A percentile compares a stretch with the other conserved stretches of the same genome.
Conservation (phyloP, 176 grass and related monocot species). For the Musa acuminata region DNA sequence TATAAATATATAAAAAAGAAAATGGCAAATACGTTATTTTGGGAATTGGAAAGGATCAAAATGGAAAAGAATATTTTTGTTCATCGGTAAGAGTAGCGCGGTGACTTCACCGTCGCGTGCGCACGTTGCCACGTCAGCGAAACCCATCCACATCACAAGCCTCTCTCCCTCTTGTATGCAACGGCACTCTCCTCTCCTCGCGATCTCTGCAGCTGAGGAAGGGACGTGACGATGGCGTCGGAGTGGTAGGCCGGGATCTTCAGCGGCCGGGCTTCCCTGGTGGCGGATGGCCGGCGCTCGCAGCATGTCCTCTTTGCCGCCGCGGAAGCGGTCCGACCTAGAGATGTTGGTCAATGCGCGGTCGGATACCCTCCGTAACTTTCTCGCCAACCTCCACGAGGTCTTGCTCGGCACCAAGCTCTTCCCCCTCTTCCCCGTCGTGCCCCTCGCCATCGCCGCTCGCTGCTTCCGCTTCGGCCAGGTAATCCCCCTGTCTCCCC, state of each 20-base stretch:
- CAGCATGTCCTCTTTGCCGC: constrained; percentile 2
- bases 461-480: constrained; percentile 22
- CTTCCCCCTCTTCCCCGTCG: constrained; percentile 54
- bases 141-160: too few species aligned
- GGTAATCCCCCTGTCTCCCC: constrained; percentile 23
- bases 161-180: too few species aligned
- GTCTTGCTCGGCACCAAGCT: constrained; percentile 52
- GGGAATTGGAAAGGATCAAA: too few species aligned
- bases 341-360: neutral
- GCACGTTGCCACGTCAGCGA: too few species aligned
- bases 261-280: neutral
- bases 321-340: neutral
- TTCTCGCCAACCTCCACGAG: constrained; percentile 34
- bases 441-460: constrained; percentile 44
- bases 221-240: neutral
- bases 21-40: too few species aligned
- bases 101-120: too few species aligned
- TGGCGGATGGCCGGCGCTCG: neutral
- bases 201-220: neutral
- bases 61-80: too few species aligned
- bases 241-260: neutral
- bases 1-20: too few species aligned
- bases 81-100: too few species aligned
- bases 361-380: neutral
- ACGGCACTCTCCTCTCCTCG: too few species aligned